phyloP scores from a whole-genome alignment of 2,329 filamentous ascomycete genomes.

The Rhynchosporium secalis region DNA sequence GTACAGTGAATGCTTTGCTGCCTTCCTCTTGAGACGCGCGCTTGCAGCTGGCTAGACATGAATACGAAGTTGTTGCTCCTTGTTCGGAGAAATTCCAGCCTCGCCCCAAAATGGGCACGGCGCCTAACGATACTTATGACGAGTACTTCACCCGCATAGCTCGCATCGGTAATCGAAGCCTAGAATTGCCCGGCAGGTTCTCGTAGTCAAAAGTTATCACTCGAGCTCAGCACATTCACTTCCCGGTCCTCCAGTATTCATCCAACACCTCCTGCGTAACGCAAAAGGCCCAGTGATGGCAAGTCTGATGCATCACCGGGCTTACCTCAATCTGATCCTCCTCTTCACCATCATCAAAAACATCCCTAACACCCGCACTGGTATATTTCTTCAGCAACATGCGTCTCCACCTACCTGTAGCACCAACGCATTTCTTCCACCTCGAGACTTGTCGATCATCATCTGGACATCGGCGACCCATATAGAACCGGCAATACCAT shows the following conservation, averaged over 20 bases:
- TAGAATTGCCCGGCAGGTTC: too few species aligned
- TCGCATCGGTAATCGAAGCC: too few species aligned
- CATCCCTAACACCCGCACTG: conserved; percentile 47
- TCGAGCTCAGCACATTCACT: conserved; percentile 1
- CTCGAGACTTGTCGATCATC: conserved; percentile 40
- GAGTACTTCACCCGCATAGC: too few species aligned
- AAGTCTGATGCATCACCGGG: conserved; percentile 57
- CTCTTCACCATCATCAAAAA: conserved; percentile 48
- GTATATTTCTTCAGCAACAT: conserved; percentile 54
- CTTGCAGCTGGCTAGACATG: too few species aligned
- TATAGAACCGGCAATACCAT: conserved; percentile 19
- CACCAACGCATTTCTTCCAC: conserved; percentile 54
- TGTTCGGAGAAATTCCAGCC: too few species aligned
- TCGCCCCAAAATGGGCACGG: too few species aligned
- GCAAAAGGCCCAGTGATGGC: conserved; percentile 57
- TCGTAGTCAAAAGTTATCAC: too few species aligned
- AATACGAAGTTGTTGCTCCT: too few species aligned
- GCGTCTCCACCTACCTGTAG: conserved; percentile 51
- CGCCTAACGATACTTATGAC: too few species aligned
- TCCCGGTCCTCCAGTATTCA: conserved; percentile 44
- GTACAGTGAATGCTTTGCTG: too few species aligned
- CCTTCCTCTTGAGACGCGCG: too few species aligned
- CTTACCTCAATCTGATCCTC: conserved; percentile 46
- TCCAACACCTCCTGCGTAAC: conserved; percentile 52
- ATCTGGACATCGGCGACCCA: conserved; percentile 21